These are phyloP conservation scores for Pythium rishiriense DNA, from an alignment of 352 stramenopile genomes.

Conservation along the genomic window DNA sequence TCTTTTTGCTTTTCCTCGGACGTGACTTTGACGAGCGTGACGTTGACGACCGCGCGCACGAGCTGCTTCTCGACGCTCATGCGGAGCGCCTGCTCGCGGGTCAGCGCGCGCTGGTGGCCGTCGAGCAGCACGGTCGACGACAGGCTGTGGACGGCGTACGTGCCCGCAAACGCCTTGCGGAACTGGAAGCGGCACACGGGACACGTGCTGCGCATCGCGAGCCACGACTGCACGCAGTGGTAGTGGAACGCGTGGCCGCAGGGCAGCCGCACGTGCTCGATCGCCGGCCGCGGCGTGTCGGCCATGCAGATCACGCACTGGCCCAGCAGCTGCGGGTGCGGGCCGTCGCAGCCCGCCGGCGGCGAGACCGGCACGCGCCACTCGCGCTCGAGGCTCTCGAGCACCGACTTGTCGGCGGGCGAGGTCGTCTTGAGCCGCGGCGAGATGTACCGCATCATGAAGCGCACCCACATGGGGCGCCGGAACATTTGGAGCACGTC, in stretches of 20 bases:
- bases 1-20: constrained; percentile 41
- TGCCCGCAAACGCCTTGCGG: constrained; percentile 51
- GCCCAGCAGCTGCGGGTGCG: constrained; percentile 17
- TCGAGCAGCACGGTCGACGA: constrained; percentile 45
- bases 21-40: constrained; percentile 50
- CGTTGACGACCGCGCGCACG: constrained; percentile 42
- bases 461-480: constrained; percentile 51
- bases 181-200: constrained; percentile 92
- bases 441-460: constrained; percentile 59
- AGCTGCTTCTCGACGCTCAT: constrained; percentile 37
- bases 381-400: constrained; percentile 37
- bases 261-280: constrained; percentile 64
- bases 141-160: constrained; percentile 48
- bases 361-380: constrained; percentile 22
- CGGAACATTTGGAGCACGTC: constrained; percentile 64
- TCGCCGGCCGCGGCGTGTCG: constrained; percentile 39
- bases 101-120: constrained; percentile 23
- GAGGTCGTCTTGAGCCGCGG: constrained; percentile 66
- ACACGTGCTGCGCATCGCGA: constrained; percentile 88
- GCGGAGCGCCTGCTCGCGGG: constrained; percentile 26
- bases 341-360: not conserved
- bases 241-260: constrained; percentile 92
- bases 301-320: constrained; percentile 89
- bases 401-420: constrained; percentile 38
- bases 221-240: constrained; percentile 91